Evolutionary conservation across 1,284 basidiomycete species (phyloP).

Genomic region (Fistulina hepatica): DNA sequence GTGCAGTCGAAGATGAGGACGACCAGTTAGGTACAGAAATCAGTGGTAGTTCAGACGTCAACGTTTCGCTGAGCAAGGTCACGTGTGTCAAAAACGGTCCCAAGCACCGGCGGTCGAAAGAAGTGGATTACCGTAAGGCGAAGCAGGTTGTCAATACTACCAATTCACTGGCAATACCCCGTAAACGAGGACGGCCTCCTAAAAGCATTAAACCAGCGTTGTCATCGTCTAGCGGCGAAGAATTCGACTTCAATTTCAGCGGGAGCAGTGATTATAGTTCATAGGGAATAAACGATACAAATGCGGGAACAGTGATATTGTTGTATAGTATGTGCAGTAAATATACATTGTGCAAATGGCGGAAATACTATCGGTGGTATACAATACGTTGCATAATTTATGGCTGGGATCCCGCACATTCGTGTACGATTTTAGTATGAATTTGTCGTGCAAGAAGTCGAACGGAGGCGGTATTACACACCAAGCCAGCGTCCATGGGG

Average conservation of each 20-base stretch:
- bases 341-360: too few relatives aligned
- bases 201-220: background rate
- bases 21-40: background rate
- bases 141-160: conserved; percentile 1
- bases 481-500: conserved; percentile 48
- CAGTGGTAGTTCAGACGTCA: background rate
- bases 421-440: conserved; percentile 34
- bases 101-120: background rate
- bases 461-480: conserved; percentile 44
- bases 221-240: conserved; percentile 20
- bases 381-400: too few relatives aligned
- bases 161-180: conserved; percentile 1
- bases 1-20: conserved; percentile 1
- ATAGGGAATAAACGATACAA: too few relatives aligned
- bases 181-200: background rate
- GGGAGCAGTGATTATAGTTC: conserved; percentile 8
- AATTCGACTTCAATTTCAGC: conserved; percentile 20
- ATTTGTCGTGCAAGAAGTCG: conserved; percentile 36
- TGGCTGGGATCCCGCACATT: conserved; percentile 8
- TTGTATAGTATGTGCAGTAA: too few relatives aligned
- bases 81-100: too few relatives aligned
- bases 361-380: too few relatives aligned
- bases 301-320: too few relatives aligned
- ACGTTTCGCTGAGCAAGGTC: too few relatives aligned
- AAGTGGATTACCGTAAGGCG: background rate